Conservation (phyloP, 805 yeast species). For the Suhomyces faveliae region DNA sequence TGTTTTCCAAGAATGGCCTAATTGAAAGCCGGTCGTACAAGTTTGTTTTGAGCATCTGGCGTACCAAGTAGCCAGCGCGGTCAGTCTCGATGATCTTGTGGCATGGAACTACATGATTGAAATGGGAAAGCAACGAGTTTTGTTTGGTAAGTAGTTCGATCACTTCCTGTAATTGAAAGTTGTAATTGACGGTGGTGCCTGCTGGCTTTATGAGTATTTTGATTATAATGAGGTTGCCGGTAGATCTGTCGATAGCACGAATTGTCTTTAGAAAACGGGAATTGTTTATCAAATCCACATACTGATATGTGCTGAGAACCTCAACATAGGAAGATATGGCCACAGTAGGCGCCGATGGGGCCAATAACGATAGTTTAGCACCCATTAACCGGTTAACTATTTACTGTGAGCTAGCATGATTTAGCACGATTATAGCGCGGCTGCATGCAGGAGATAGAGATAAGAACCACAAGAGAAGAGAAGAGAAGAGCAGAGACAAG, state of each 20-base stretch:
- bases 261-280: constrained; percentile 85
- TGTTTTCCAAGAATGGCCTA: constrained; percentile 78
- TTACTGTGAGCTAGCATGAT: background rate
- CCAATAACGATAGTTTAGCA: constrained; percentile 75
- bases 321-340: constrained; percentile 89
- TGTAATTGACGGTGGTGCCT: constrained; percentile 20
- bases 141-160: constrained; percentile 34
- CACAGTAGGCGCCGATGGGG: constrained; percentile 90
- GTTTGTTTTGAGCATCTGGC: constrained; percentile 77
- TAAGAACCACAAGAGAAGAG: background rate
- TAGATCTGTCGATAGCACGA: constrained; percentile 63
- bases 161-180: constrained; percentile 23
- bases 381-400: constrained; percentile 55
- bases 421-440: background rate
- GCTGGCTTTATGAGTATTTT: constrained; percentile 81
- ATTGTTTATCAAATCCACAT: constrained; percentile 70
- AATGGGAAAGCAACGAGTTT: constrained; percentile 39
- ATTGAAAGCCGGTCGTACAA: constrained; percentile 85
- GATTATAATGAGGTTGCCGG: constrained; percentile 67
- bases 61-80: constrained; percentile 84
- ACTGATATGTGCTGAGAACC: constrained; percentile 72
- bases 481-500: background rate
- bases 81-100: constrained; percentile 78
- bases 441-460: background rate
- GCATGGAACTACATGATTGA: constrained; percentile 70